phyloP scores from a whole-genome alignment of 176 grass and related monocot species.

The Eleusine coracana region DNA sequence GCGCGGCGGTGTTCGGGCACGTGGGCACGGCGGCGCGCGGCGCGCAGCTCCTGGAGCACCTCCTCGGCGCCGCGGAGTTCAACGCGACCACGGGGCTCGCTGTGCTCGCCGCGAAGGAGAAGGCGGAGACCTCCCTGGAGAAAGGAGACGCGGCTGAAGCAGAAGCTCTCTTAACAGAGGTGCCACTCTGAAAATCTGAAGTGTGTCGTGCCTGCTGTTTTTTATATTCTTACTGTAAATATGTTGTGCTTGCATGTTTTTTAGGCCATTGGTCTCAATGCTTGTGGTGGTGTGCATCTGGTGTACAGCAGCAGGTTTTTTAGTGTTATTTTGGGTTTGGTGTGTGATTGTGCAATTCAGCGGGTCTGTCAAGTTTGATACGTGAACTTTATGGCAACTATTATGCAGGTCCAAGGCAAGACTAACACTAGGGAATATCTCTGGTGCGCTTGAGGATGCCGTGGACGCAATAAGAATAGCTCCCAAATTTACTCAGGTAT shows the following conservation, averaged over 20 bases:
- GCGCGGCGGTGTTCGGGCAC: constrained; percentile 50
- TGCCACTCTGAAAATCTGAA: constrained; percentile 8
- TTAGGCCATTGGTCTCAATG: constrained; percentile 57
- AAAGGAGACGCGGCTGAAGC: constrained; percentile 68
- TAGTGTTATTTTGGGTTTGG: background rate
- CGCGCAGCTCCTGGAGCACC: constrained; percentile 58
- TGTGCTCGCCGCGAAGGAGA: constrained; percentile 55
- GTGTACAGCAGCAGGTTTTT: constrained; percentile 69
- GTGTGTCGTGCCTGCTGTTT: background rate
- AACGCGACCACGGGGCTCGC: constrained; percentile 54
- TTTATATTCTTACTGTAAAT: background rate
- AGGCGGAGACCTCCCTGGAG: constrained; percentile 59
- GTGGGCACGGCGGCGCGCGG: constrained; percentile 68
- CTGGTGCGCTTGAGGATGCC: constrained; percentile 60
- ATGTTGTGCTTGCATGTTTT: background rate
- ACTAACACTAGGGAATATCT: constrained; percentile 49
- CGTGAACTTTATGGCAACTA: constrained; percentile 11
- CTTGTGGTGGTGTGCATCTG: constrained; percentile 66
- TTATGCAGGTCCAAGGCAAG: constrained; percentile 74
- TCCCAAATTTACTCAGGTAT: constrained; percentile 66
- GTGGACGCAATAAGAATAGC: constrained; percentile 66
- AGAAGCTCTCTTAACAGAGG: constrained; percentile 77
- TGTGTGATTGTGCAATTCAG: background rate
- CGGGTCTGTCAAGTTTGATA: background rate
- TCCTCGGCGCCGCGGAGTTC: constrained; percentile 60